These are phyloP conservation scores for Schwanniomyces yamadae DNA, from an alignment of 805 yeast species.

Conservation along the genomic window DNA sequence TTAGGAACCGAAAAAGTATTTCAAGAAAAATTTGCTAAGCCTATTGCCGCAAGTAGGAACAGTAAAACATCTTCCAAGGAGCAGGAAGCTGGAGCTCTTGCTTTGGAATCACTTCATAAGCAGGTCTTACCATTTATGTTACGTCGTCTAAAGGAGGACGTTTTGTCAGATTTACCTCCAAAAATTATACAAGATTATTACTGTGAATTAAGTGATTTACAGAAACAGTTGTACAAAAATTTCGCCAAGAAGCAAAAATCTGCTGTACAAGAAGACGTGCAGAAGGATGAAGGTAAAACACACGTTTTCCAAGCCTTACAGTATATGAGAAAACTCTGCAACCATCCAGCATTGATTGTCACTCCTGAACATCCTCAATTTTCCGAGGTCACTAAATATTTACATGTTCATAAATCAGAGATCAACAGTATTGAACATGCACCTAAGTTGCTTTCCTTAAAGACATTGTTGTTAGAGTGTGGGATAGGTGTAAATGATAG, in stretches of 20 bases:
- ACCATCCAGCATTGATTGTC: slow-evolving; percentile 90
- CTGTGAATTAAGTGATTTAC: slow-evolving; percentile 91
- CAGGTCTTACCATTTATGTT: slow-evolving; percentile 96
- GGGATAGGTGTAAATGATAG: slow-evolving; percentile 68
- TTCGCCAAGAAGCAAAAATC: slow-evolving; percentile 84
- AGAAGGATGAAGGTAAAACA: slow-evolving; percentile 59
- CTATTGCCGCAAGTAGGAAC: slow-evolving; percentile 90
- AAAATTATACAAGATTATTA: slow-evolving; percentile 97
- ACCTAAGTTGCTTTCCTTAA: slow-evolving; percentile 83
- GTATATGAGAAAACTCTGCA: slow-evolving; percentile 94
- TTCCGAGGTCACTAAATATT: slow-evolving; percentile 59
- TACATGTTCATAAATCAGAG: slow-evolving; percentile 56
- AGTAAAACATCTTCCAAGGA: slow-evolving; percentile 87
- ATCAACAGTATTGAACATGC: slow-evolving; percentile 79
- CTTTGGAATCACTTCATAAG: slow-evolving; percentile 92
- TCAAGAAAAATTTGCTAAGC: slow-evolving; percentile 95
- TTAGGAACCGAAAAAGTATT: slow-evolving; percentile 92
- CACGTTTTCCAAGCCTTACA: slow-evolving; percentile 97
- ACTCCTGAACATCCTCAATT: slow-evolving; percentile 82
- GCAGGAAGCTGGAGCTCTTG: slow-evolving; percentile 95
- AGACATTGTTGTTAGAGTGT: slow-evolving; percentile 81
- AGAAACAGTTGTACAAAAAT: slow-evolving; percentile 81
- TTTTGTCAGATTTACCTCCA: slow-evolving; percentile 93
- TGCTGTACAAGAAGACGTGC: slow-evolving; percentile 63
- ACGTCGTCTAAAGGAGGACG: slow-evolving; percentile 95